Evolutionary conservation across 306 rosid species (phyloP), one percentile per base, ranked within the genome.

Genomic region (Dryas drummondii): DNA sequence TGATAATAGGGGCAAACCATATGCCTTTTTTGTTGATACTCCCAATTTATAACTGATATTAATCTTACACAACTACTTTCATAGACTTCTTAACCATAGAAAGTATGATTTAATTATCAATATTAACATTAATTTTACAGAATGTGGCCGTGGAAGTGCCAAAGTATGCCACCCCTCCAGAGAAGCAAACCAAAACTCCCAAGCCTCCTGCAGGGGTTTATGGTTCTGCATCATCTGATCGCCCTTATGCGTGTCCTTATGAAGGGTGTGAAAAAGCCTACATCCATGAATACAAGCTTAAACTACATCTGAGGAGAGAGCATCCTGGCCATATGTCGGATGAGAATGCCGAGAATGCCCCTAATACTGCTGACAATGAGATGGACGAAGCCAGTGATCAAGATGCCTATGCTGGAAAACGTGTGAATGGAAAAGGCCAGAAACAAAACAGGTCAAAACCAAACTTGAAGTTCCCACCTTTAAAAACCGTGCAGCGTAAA

Each of bases 261-360:
- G 97, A 90, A 64, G 99, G 97, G 69, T 91, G 98, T 58, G 96
- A 88, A 68, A 94, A 94, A 72, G 96, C 97, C 9, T 94, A 90
- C 83, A 90, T 94, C 77, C 98, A 94, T 50, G 97, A 90, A 82
- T 90, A 94, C 91, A 94, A 94, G 87, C 97, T 94, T 70, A 94
- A 85, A 68, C 94, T 90, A 72, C 98, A 94, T 87, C 82, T 91
- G 53, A 90, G 91, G 84, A 89, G 93, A 84, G 97, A 89, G 82
- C 99, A 94, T 80, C 99, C 97, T 5, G 97, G 89, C 19, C 97
- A 88, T 71, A 72, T 84, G 72, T 83, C 76, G 40, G 98, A 94
- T 66, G 96, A 90, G 81, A 87, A 82, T 79, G 89, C 83, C 0
- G 86, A 85, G 78, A 84, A 87, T 79, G 85, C 87, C 48, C 81